phyloP scores from a whole-genome alignment of 495 filamentous ascomycete species.

The Xeromyces bisporus region DNA sequence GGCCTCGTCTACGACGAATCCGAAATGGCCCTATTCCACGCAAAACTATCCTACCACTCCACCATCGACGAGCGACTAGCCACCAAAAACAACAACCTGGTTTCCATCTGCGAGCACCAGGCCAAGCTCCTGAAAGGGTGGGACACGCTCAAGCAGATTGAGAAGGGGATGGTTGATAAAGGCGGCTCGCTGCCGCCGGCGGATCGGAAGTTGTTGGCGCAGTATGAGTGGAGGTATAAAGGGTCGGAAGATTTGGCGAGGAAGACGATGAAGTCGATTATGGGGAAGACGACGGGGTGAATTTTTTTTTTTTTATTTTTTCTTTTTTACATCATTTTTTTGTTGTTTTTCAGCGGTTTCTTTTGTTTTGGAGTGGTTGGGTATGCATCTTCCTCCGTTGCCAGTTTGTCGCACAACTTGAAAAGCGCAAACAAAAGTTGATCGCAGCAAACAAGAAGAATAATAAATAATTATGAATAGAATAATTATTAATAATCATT shows the following conservation, averaged over 20 bases:
- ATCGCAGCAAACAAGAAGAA: no score
- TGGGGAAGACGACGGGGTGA: background rate
- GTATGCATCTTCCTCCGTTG: no score
- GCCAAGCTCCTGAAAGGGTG: constrained; percentile 21
- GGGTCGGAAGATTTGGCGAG: constrained; percentile 20
- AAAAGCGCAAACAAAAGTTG: no score
- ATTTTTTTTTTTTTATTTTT: background rate
- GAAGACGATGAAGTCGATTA: constrained; percentile 4
- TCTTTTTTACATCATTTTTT: no score
- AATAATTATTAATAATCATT: no score
- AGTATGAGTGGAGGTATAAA: constrained; percentile 26
- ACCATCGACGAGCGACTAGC: constrained; percentile 24
- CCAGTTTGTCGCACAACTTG: no score
- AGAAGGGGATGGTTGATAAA: constrained; percentile 21
- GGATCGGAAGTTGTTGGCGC: constrained; percentile 20
- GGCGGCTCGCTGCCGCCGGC: constrained; percentile 16
- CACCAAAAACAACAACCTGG: constrained; percentile 19
- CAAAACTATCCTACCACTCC: constrained; percentile 22
- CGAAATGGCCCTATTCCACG: constrained; percentile 27
- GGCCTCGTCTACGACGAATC: constrained; percentile 28
- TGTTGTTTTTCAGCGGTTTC: no score
- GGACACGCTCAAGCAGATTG: constrained; percentile 22
- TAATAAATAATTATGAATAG: no score
- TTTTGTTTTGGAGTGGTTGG: no score
- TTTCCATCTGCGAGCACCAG: constrained; percentile 23